Base-by-base conservation (phyloP, 2,329 filamentous ascomycete species). In the Exophiala spinifera region DNA sequence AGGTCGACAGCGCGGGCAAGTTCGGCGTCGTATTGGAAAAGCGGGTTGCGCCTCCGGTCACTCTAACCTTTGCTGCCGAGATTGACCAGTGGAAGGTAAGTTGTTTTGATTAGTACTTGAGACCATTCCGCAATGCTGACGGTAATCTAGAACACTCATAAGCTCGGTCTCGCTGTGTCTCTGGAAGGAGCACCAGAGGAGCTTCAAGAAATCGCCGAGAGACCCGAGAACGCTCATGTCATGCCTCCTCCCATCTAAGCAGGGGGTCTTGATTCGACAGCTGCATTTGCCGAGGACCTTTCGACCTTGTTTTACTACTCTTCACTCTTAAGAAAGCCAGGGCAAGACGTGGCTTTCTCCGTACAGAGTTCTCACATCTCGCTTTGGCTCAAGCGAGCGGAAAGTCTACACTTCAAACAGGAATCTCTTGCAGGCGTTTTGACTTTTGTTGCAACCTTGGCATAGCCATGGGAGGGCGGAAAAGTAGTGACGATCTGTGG, bases 61-160 rank as follows among this genome's bases (percentile, higher is more conserved):
- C 87, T 72, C 84, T 99, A 76, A 95, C 91, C 54, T 96, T 99
- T 75, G 90, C 91, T 51, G 92, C 91, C 64, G 94, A 97, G 71
- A 89, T 99, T 68, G 94, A 99, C 75, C 92, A 99, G 76, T 84
- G 86, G 66, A 91, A 91, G 79, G 94, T 96, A 82, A 72, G 89
- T 79, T 5, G 14, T 39, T 21, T 25, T 25, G 23, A 14, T 44
- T 25, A n/a, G 10, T 15, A 15, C 3, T 14, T 13, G 20, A n/a
- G 13, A n/a, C n/a, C 3, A 7, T 14, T 28, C 40, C 31, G 34
- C 8, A 31, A 46, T 40, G 20, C 49, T 53, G 39, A 44, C 47
- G 20, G 15, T 28, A 36, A 3, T 54, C 60, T 60, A 99, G 94
- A 90, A 94, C 85, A 83, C 88, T 77, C 89, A 92, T 65, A 97